Conservation (phyloP, 192 early-diverging fungal species). For the Phlyctochytrium bullatum region DNA sequence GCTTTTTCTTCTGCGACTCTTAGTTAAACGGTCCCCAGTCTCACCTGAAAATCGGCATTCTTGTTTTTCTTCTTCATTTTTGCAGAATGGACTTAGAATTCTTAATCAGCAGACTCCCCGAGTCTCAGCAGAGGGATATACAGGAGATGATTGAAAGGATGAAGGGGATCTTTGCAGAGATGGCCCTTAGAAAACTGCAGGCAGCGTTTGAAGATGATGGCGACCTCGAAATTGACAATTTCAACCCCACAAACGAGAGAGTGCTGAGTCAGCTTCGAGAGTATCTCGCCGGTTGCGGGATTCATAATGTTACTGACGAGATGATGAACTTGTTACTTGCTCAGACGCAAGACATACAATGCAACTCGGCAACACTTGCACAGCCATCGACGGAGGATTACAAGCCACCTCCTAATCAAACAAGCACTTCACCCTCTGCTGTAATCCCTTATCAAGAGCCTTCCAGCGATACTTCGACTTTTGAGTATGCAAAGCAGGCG, state of each 20-base stretch:
- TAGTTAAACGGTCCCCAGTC: not conserved
- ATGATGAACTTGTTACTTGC: not conserved
- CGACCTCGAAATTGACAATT: not conserved
- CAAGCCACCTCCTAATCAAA: too few relatives aligned
- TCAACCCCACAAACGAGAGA: too few relatives aligned
- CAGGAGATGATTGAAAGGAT: not conserved
- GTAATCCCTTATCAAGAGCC: too few relatives aligned
- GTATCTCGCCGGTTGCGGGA: not conserved
- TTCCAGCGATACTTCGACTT: too few relatives aligned
- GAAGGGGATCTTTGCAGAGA: not conserved
- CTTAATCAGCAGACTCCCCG: not conserved
- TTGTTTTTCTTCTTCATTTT: not conserved
- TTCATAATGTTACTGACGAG: not conserved
- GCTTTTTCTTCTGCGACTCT: not conserved
- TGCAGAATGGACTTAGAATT: not conserved
- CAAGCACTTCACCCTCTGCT: too few relatives aligned
- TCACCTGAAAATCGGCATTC: not conserved
- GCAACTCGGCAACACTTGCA: too few relatives aligned
- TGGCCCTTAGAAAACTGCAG: not conserved
- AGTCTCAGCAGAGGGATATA: not conserved
- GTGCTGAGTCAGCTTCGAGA: too few relatives aligned
- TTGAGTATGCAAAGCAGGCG: too few relatives aligned
- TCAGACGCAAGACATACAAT: too few relatives aligned
- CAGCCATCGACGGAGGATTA: too few relatives aligned
- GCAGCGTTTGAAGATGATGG: not conserved